Base-by-base conservation (phyloP, 805 yeast species). In the Cyberlindnera mississippiensis region DNA sequence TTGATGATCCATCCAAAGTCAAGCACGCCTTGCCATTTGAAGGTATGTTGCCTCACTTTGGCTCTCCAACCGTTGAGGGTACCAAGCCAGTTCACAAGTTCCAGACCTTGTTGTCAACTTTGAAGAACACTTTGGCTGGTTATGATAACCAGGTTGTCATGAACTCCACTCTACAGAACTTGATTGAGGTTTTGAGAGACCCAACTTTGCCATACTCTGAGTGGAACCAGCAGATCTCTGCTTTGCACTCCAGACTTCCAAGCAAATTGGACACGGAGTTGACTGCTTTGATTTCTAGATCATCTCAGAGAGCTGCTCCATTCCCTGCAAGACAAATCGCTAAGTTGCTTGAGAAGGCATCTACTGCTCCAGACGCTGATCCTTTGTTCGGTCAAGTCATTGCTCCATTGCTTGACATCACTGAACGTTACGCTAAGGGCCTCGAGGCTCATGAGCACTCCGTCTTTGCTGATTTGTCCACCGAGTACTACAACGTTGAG, bases 1-100 rank as follows among this genome's bases (percentile, higher is more conserved):
- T 93, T 42, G 99, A 95, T 60, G 99, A 93, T 62, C 98, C 98
- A 45, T 82, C 96, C 5, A 89, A 88, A 69, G 99, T 93, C 40
- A 91, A 91, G 65, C 99, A 90, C 58, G 99, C 99, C 33, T 69
- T 82, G 61, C 96, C 97, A 39, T 93, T 78, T 57, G 96, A 89
- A 63, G 97, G 96, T 38, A 88, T 95, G 59, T 71, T 95, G 52
- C 97, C 96, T 12, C 88, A 81, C 29, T 69, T 82, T 49, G 99
- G 99, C 38, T 72, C 85, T 26, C 95, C 98, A 49, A 75, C 71
- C 42, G 71, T 88, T 48, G 78, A 73, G 60, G 98, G 99, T 57
- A 75, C 85, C 43, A 91, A 85, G 66, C 85, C 95, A 41, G 81
- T 78, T 41, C 86, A 91, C 67, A 77, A 76, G 56, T 90, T 80